Evolutionary conservation across 2,329 filamentous ascomycete species (phyloP), one percentile per base, ranked within the genome.

Genomic region (Trichophyton mentagrophytes): DNA sequence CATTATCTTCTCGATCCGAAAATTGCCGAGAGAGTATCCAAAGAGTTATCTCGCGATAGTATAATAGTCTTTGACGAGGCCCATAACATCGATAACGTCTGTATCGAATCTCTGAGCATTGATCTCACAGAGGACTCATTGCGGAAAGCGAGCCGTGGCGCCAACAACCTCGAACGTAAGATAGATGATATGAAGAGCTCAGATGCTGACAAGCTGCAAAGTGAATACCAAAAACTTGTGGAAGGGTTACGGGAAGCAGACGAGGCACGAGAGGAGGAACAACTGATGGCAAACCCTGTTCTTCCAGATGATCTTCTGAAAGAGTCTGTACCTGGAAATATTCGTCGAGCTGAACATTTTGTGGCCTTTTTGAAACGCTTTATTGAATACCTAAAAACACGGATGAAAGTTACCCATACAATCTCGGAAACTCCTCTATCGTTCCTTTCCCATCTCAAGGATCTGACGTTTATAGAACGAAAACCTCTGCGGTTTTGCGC

Each of bases 51-150:
- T 0, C 96, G 96, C 68, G 95, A 99, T 72, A 96, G 91, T 72
- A 99, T 99, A 59, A 89, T 99, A 20, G 93, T 99, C 2, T 99
- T 99, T 66, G 93, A 99, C 69, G 93, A 99, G 74, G 93, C 93
- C 13, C 93, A 99, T 77, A 99, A 99, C 70, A 99, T 99, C 67
- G 93, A 99, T 80, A 99, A 99, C 71, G 93, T 99, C 62, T 99
- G 95, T 72, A 99, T 99, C 66, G 93, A 99, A 71, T 92, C 93
- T 1, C 78, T 97, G 11, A 99, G 93, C 70, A 97, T 96, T 47
- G 93, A 99, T 69, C 83, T 99, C 61, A 97, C 92, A 0, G 91
- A 99, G 70, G 93, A 97, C 67, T 96, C 92, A 0, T 74, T 99
- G 59, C 84, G 91, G 22, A 95, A 90, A 75, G 93, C 93, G 20